Evolutionary conservation across 257 asterid species (phyloP), one percentile per base, ranked within the genome.

Genomic region (Osmanthus fragrans): DNA sequence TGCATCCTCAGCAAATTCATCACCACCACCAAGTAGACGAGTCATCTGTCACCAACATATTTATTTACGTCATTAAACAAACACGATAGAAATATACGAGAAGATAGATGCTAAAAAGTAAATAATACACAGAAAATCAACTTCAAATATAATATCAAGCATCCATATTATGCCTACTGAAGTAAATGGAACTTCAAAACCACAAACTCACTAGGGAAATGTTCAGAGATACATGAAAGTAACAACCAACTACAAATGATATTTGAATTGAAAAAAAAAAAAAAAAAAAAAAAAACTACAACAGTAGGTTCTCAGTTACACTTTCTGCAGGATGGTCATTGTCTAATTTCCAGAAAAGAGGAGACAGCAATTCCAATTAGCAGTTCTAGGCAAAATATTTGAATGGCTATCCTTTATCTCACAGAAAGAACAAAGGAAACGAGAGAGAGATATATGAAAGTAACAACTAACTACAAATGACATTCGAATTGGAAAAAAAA

Each of bases 1-100:
- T 70, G 97, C 94, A 25, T 92, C 99, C 86, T 90, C 97, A 73
- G 86, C 93, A 76, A 92, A 90, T 81, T 94, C 97, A 56, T 91
- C 97, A 39, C 74, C 96, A 37, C 79, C 79, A 34, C 99, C 99
- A 79, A 94, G 86, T 63, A 94, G 81, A 67, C 90, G 88, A 80
- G 93, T 86, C 97, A 94, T 89, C 99, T 94, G 97, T 80, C 79
- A 82, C 37, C 64, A 76, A 58, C 80, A 25, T 32, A 72, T 18
- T 79, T 74, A 76, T 39, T 18, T 73, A 63, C 29, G 15, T 12
- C 76, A 75, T 34, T 19, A 72, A 72, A 4, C 23, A 29, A 80
- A 39, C 45, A 75, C 11, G 63, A 34, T 25, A 74, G 40, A 65
- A 16, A 64, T 60, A 60, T 23, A 73, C 18, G 25, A 72, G 58